Evolutionary conservation across 345 rosid genomes (phyloP), one percentile per base, ranked within the genome.

Genomic region (Sapria himalayana): DNA sequence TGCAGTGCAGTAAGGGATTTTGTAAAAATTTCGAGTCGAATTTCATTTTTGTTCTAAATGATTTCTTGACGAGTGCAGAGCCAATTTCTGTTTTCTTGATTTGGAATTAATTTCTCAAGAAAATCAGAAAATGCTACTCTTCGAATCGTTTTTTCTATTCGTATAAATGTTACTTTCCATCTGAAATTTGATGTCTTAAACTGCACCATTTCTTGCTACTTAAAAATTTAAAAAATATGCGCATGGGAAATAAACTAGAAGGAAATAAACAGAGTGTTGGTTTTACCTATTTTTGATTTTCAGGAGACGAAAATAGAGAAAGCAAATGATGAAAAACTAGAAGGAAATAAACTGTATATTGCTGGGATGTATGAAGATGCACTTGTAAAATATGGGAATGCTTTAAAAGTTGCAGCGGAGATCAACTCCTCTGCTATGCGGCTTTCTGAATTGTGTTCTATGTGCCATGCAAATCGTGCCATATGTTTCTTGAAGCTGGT

Each of bases 401-500:
- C 92, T 35, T 54, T 77, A 41, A 65, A 62, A 51, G 58, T 64
- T 45, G 62, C 64, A 18, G 60, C 63, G 17, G 72, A 63, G 29
- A 37, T 51, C 17, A 51, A 80, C 0, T 57, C 39, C 0, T 40
- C 85, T 0, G 39, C 35, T n/a, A n/a, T n/a, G n/a, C n/a, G n/a
- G n/a, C n/a, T n/a, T n/a, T n/a, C n/a, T 18, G 92, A 82, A 54
- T 36, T 77, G 46, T 72, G 81, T 24, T 71, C 93, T 15, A 66
- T 73, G 24, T 89, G 95, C 49, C 72, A 79, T 54, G 56, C 77
- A n/a, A 89, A 84, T 58, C 81, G 81, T 9, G 79, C 58, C 15
- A 52, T 74, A 9, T 89, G 98, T 55, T 77, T 77, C 59, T 54
- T 74, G 47, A 84, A 77, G 50, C 54, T 75, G 76, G 99, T 80